Evolutionary conservation across 257 asterid species (phyloP).

Genomic region (Scutellaria minor): DNA sequence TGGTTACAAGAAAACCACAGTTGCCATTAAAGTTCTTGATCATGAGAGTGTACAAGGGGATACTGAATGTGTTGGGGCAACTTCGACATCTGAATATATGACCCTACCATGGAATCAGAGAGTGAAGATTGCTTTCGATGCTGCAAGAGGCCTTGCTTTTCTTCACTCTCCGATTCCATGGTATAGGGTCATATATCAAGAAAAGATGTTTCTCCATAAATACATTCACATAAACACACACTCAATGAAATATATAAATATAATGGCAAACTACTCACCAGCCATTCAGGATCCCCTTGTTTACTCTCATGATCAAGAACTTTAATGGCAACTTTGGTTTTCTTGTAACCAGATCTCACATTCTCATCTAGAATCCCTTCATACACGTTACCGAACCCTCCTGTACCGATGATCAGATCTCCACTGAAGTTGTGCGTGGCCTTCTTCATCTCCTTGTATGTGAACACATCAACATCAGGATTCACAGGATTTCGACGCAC

Average conservation of each 20-base stretch:
- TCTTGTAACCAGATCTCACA: constrained; percentile 72
- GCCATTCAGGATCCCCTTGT: constrained; percentile 99
- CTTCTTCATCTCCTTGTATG: constrained; percentile 86
- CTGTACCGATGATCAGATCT: constrained; percentile 84
- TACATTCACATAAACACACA: too few species aligned
- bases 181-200: too few species aligned
- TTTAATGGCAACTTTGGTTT: constrained; percentile 78
- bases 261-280: constrained; percentile 43
- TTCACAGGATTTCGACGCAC: constrained; percentile 72
- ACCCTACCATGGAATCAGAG: constrained; percentile 76
- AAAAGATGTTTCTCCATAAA: too few species aligned
- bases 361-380: constrained; percentile 74
- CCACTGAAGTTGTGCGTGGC: constrained; percentile 85
- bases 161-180: constrained; percentile 47
- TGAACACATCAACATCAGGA: constrained; percentile 75
- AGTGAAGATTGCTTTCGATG: constrained; percentile 86
- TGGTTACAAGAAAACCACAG: constrained; percentile 63
- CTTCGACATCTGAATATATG: constrained; percentile 75
- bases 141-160: constrained; percentile 93
- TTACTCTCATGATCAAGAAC: constrained; percentile 88
- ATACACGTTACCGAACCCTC: constrained; percentile 90
- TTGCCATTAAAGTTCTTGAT: constrained; percentile 92
- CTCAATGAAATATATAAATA: background rate
- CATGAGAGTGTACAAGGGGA: constrained; percentile 93
- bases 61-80: constrained; percentile 84